phyloP scores from a whole-genome alignment of 2,329 filamentous ascomycete genomes.

The Aspergillus thermomutatus region DNA sequence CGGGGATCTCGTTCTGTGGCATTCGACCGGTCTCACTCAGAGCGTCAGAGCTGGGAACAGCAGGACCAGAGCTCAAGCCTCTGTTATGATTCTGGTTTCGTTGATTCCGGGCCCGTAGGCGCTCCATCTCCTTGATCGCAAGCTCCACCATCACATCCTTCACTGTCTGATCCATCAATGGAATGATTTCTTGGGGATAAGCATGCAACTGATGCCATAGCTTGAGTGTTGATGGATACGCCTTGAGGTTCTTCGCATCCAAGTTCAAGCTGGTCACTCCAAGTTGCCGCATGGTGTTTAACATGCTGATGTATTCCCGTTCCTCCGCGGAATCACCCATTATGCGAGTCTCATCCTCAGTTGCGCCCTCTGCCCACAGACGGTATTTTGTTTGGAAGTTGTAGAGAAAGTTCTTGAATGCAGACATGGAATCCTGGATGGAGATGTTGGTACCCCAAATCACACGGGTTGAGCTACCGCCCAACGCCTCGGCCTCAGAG shows the following conservation, averaged over 20 bases:
- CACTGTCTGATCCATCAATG: conserved; percentile 90
- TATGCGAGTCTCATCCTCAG: conserved; percentile 68
- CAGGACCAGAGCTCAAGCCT: conserved; percentile 68
- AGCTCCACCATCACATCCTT: conserved; percentile 93
- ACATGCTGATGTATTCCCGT: conserved; percentile 77
- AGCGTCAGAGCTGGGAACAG: conserved; percentile 75
- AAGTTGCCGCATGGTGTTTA: conserved; percentile 87
- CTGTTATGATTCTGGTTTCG: conserved; percentile 49
- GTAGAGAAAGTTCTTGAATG: conserved; percentile 87
- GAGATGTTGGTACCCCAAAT: conserved; percentile 99
- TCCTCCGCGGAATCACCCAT: conserved; percentile 68
- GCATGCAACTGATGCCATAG: conserved; percentile 92
- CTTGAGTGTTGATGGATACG: conserved; percentile 89
- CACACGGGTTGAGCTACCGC: conserved; percentile 74
- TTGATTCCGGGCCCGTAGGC: conserved; percentile 57
- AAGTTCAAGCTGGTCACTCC: conserved; percentile 82
- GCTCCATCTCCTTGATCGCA: conserved; percentile 73
- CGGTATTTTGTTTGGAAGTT: conserved; percentile 94
- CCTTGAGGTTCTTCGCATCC: conserved; percentile 82
- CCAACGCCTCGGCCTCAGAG: conserved; percentile 84
- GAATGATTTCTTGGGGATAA: conserved; percentile 94
- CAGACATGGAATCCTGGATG: conserved; percentile 79
- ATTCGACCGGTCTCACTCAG: conserved; percentile 43
- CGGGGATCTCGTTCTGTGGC: conserved; percentile 54
- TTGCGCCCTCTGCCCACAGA: conserved; percentile 81